Percentiles rank a stretch among this genome's conserved stretches.
These are phyloP conservation scores for Escallonia herrerae DNA, from an alignment of 129 eudicot genomes.

Conservation along the genomic window DNA sequence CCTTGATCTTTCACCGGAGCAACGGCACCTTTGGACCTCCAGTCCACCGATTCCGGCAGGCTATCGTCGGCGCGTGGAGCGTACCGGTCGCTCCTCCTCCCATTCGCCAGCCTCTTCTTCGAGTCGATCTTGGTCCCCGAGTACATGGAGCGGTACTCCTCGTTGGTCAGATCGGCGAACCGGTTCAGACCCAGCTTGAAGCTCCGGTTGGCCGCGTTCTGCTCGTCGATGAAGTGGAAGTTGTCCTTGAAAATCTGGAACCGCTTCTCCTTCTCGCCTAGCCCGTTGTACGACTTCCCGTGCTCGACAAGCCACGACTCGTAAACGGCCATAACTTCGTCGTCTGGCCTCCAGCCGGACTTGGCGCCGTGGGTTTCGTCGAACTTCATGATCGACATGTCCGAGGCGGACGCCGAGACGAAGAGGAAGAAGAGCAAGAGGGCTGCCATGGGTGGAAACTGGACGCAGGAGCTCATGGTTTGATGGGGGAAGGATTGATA, in stretches of 20 bases:
- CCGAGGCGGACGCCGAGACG: slow-evolving; percentile 31
- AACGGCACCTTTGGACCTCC: slow-evolving; percentile 74
- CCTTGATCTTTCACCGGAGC: slow-evolving; percentile 79
- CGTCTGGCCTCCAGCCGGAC: slow-evolving; percentile 31
- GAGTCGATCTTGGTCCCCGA: slow-evolving; percentile 30
- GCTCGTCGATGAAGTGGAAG: slow-evolving; percentile 55
- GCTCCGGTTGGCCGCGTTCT: slow-evolving; percentile 39
- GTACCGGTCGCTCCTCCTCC: slow-evolving; percentile 56
- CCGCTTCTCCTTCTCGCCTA: slow-evolving; percentile 63
- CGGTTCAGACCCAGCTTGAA: slow-evolving; percentile 60
- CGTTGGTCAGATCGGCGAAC: slow-evolving; percentile 72
- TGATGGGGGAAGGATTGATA: slow-evolving; percentile 3
- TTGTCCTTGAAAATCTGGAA: slow-evolving; percentile 73
- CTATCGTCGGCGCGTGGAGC: slow-evolving; percentile 32
- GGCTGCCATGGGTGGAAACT: slow-evolving; percentile 6
- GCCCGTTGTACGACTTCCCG: slow-evolving; percentile 56
- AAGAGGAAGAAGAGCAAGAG: slow-evolving; percentile 23
- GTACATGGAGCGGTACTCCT: slow-evolving; percentile 58
- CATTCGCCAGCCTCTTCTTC: slow-evolving; percentile 14
- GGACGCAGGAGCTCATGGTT: not conserved
- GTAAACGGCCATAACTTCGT: slow-evolving; percentile 43
- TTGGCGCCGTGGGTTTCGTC: slow-evolving; percentile 18
- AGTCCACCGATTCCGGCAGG: slow-evolving; percentile 72
- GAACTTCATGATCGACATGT: slow-evolving; percentile 57
- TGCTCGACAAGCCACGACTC: slow-evolving; percentile 72